Evolutionary conservation across 2,329 filamentous ascomycete genomes (phyloP).

Genomic region (Dactylellina haptotyla): DNA sequence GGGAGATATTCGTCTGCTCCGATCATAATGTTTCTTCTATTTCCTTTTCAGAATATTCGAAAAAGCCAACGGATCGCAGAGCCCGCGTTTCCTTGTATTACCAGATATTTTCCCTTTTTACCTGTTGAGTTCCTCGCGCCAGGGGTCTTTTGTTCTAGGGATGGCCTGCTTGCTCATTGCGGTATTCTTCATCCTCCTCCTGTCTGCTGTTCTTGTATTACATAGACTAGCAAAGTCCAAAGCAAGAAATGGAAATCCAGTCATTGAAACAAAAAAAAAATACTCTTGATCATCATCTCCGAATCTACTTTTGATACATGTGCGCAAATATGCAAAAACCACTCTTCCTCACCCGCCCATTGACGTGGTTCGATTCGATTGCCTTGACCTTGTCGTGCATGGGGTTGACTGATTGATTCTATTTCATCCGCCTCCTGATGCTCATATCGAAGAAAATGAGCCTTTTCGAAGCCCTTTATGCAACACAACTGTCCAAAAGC

Average conservation of each 20-base stretch:
- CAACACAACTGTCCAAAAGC: constrained; percentile 41
- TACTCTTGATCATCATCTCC: neutral
- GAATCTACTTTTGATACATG: neutral
- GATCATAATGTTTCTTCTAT: constrained; percentile 40
- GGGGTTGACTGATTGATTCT: constrained; percentile 3
- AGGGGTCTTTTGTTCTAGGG: constrained; percentile 55
- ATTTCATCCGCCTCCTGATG: constrained; percentile 42
- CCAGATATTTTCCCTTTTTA: constrained; percentile 27
- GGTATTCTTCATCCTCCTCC: constrained; percentile 46
- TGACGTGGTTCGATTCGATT: constrained; percentile 46
- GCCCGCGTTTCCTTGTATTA: constrained; percentile 53
- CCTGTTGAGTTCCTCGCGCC: constrained; percentile 39
- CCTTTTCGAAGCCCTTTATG: constrained; percentile 28
- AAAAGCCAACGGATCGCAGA: constrained; percentile 45
- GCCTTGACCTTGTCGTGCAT: constrained; percentile 18
- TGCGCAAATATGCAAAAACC: constrained; percentile 19
- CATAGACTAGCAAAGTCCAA: constrained; percentile 38
- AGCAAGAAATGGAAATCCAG: constrained; percentile 48
- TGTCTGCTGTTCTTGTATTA: constrained; percentile 51
- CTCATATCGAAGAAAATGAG: constrained; percentile 16
- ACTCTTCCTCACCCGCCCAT: neutral
- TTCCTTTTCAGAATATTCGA: constrained; percentile 12
- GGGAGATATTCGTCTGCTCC: constrained; percentile 30
- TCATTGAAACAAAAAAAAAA: constrained; percentile 20
- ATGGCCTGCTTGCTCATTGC: constrained; percentile 21